Conservation (phyloP, 371 early-diverging fungal species). For the Haplosporangium sp. region DNA sequence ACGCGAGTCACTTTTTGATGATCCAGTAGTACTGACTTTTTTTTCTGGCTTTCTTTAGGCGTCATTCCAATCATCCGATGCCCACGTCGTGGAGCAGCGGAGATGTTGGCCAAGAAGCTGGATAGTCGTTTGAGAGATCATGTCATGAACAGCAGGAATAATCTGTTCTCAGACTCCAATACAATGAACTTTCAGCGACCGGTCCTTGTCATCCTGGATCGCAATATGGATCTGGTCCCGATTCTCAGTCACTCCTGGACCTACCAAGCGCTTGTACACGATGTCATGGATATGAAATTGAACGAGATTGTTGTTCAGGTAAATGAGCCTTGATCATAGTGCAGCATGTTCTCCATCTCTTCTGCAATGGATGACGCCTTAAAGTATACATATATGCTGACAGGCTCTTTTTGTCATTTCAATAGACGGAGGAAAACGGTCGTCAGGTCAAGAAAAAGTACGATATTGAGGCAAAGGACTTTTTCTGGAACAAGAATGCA, state of each 20-base stretch:
- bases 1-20: background rate
- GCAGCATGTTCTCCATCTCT: background rate
- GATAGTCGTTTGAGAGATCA: constrained; percentile 92
- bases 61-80: constrained; percentile 91
- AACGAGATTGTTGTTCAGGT: constrained; percentile 79
- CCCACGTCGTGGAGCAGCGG: constrained; percentile 92
- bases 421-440: constrained; percentile 78
- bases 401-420: background rate
- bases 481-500: constrained; percentile 95
- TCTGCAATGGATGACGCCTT: no score
- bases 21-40: background rate
- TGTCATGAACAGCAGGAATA: constrained; percentile 83
- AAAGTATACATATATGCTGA: background rate
- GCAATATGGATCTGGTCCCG: constrained; percentile 95
- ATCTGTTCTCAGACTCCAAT: constrained; percentile 77
- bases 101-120: constrained; percentile 90
- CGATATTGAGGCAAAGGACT: constrained; percentile 92
- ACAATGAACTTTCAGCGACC: constrained; percentile 65
- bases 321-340: background rate
- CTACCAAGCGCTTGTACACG: constrained; percentile 97
- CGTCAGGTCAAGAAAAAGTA: constrained; percentile 77
- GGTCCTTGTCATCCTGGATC: constrained; percentile 92
- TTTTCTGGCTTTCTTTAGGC: constrained; percentile 53
- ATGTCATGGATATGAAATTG: constrained; percentile 92
- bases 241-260: constrained; percentile 99